Conservation (phyloP, 148 eudicot genomes). For the Arctostaphylos glauca region DNA sequence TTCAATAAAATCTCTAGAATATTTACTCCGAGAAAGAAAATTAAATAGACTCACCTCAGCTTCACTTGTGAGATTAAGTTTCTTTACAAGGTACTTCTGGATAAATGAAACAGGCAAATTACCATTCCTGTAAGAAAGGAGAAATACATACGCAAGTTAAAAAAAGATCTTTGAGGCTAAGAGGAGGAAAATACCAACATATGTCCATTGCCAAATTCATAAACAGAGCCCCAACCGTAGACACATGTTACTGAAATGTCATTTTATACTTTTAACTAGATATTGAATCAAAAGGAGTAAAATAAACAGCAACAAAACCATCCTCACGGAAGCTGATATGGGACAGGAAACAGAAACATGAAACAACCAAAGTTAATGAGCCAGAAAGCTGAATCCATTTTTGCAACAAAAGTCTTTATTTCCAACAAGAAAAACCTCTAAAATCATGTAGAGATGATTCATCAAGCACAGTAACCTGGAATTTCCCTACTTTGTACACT, state of each 20-base stretch:
- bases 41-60: conserved; percentile 46
- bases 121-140: conserved; percentile 47
- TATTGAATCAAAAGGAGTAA: background rate
- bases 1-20: background rate
- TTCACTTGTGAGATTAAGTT: conserved; percentile 63
- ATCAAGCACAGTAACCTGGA: background rate
- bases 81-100: conserved; percentile 62
- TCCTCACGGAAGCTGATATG: background rate
- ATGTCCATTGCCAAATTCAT: background rate
- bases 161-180: background rate
- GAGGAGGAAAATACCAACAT: background rate
- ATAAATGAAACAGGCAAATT: conserved; percentile 58
- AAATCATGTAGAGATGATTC: background rate
- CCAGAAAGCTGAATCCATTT: background rate
- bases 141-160: background rate
- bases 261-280: background rate
- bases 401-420: background rate
- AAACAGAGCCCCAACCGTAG: background rate
- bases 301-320: background rate
- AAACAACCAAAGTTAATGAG: background rate
- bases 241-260: background rate
- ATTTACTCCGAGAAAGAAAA: conserved; percentile 4
- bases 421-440: background rate
- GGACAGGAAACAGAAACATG: background rate
- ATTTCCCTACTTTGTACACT: background rate